phyloP scores from a whole-genome alignment of 192 early-diverging fungal genomes.

The Kickxella alabastrina region DNA sequence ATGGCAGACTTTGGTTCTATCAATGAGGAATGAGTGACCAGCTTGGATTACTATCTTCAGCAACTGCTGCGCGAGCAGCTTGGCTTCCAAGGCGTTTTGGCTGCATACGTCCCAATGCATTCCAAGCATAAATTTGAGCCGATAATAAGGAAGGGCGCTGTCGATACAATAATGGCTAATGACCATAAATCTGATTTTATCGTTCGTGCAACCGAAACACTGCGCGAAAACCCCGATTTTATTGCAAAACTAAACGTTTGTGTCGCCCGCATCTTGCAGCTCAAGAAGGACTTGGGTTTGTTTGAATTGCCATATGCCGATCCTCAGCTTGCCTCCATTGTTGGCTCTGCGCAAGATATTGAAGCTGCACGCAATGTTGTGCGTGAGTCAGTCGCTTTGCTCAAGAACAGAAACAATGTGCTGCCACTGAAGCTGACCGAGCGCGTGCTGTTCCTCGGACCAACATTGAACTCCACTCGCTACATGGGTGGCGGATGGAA shows the following conservation, averaged over 20 bases:
- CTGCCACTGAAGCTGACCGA: slow-evolving; percentile 49
- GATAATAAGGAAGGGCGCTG: slow-evolving; percentile 44
- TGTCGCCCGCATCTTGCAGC: slow-evolving; percentile 44
- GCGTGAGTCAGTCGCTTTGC: slow-evolving; percentile 54
- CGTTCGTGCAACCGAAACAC: slow-evolving; percentile 20
- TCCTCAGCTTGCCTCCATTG: slow-evolving; percentile 18
- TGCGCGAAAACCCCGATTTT: slow-evolving; percentile 17
- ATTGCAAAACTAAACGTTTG: slow-evolving; percentile 28
- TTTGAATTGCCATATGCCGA: slow-evolving; percentile 38
- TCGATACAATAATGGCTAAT: slow-evolving; percentile 56
- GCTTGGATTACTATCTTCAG: slow-evolving; percentile 53
- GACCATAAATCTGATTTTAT: slow-evolving; percentile 46
- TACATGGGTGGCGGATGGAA: slow-evolving; percentile 59
- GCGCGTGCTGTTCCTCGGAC: slow-evolving; percentile 54
- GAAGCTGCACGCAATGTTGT: slow-evolving; percentile 47
- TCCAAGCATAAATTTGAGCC: too few species aligned
- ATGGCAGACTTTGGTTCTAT: slow-evolving; percentile 63
- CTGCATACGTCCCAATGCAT: slow-evolving; percentile 10
- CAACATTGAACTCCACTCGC: slow-evolving; percentile 52
- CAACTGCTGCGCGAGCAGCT: slow-evolving; percentile 51
- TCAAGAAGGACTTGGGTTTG: slow-evolving; percentile 56
- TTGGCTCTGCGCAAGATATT: slow-evolving; percentile 50
- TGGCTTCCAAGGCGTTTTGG: slow-evolving; percentile 51
- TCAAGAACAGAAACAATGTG: slow-evolving; percentile 51
- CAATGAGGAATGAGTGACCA: slow-evolving; percentile 56